Percentiles rank a stretch among this genome's conserved stretches.
Conservation (phyloP, 2,329 filamentous ascomycete species). For the Aspergillus brasiliensis region DNA sequence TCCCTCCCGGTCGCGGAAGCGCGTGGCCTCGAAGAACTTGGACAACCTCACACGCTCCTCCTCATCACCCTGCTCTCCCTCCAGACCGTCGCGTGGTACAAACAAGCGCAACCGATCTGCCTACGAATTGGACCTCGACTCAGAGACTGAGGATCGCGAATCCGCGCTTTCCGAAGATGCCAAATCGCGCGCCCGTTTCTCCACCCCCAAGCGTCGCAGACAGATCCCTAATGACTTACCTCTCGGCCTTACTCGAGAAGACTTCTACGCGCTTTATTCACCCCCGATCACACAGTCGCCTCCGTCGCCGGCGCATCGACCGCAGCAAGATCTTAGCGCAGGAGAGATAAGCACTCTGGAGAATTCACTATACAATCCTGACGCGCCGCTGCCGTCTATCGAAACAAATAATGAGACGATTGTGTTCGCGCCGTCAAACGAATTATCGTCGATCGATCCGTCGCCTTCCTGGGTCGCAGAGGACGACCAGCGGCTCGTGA, state of each 20-base stretch:
- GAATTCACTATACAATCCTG: conserved; percentile 27
- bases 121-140: conserved; percentile 20
- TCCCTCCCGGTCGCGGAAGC: conserved; percentile 33
- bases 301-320: conserved; percentile 26
- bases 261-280: conserved; percentile 47
- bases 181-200: conserved; percentile 28
- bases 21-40: conserved; percentile 9
- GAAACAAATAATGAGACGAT: conserved; percentile 27
- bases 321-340: conserved; percentile 12
- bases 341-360: conserved; percentile 10
- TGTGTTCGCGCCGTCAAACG: conserved; percentile 12
- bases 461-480: conserved; percentile 38
- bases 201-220: conserved; percentile 50
- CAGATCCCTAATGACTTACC: conserved; percentile 48
- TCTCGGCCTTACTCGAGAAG: conserved; percentile 44
- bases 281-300: conserved; percentile 37
- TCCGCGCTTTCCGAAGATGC: conserved; percentile 20
- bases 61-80: conserved; percentile 24
- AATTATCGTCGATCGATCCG: background rate
- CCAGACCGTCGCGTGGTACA: conserved; percentile 34
- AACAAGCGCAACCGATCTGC: conserved; percentile 44
- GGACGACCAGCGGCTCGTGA: conserved; percentile 47
- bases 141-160: conserved; percentile 19
- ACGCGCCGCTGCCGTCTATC: conserved; percentile 40
- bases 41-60: conserved; percentile 23